Evolutionary conservation across 2,329 filamentous ascomycete species (phyloP).

Genomic region (Epichloe uncinata): DNA sequence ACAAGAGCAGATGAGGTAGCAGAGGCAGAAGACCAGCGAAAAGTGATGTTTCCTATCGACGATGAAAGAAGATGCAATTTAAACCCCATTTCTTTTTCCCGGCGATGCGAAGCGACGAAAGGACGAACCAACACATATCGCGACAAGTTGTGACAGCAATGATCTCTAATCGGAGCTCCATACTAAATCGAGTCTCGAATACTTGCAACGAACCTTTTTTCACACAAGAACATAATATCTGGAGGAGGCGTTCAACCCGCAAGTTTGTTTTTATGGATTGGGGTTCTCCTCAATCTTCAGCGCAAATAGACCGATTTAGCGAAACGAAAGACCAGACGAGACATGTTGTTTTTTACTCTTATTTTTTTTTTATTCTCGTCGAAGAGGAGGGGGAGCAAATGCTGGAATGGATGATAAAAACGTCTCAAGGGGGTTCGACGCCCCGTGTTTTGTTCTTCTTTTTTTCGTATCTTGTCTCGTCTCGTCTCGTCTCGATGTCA

Average conservation of each 20-base stretch:
- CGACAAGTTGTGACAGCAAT: not conserved
- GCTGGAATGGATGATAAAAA: not conserved
- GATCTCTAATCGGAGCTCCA: not conserved
- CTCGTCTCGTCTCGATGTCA: not conserved
- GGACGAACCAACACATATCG: not conserved
- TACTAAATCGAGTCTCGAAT: not conserved
- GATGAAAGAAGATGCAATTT: slow-evolving; percentile 1
- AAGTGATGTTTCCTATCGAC: not conserved
- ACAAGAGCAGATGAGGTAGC: not conserved
- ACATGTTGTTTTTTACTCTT: slow-evolving; percentile 1
- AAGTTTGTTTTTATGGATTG: not conserved
- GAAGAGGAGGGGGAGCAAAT: not conserved
- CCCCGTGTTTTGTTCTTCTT: not conserved
- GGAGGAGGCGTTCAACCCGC: not conserved
- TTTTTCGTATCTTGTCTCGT: not conserved
- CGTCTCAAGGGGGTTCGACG: not conserved
- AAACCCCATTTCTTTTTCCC: slow-evolving; percentile 3
- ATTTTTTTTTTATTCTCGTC: not conserved
- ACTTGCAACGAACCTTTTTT: not conserved
- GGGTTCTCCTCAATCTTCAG: slow-evolving; percentile 1
- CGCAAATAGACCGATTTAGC: slow-evolving; percentile 5
- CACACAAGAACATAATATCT: not conserved
- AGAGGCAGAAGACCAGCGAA: not conserved
- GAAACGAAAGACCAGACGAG: not conserved
- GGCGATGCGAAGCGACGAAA: slow-evolving; percentile 1